Percentiles rank a stretch among this genome's conserved stretches.
These are phyloP conservation scores for Talaromyces rugulosus DNA, from an alignment of 2,329 filamentous ascomycete species.

Conservation along the genomic window DNA sequence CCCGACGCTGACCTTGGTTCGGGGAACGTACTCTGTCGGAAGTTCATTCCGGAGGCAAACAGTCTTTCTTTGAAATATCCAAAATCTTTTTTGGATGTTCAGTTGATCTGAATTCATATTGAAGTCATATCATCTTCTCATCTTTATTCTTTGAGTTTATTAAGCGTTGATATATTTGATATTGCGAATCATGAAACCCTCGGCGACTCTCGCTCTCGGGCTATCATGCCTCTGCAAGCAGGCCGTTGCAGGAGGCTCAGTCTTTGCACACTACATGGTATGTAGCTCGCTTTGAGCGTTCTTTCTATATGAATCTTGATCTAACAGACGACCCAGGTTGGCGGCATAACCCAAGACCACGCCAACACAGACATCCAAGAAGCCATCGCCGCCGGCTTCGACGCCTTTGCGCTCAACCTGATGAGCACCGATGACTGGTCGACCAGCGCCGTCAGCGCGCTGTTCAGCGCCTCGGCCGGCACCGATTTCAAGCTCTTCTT, in stretches of 20 bases:
- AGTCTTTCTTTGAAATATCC: not conserved
- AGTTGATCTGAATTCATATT: not conserved
- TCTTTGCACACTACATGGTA: constrained; percentile 16
- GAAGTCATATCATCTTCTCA: not conserved
- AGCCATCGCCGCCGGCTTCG: constrained; percentile 26
- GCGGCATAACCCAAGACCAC: constrained; percentile 14
- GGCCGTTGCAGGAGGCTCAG: constrained; percentile 3
- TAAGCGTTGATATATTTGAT: not conserved
- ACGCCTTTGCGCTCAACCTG: constrained; percentile 33
- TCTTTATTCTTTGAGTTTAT: not conserved
- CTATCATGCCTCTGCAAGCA: not conserved
- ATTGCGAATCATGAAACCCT: not conserved
- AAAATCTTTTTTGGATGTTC: not conserved
- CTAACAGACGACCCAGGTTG: constrained; percentile 14
- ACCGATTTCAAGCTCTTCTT: constrained; percentile 33
- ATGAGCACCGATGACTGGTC: constrained; percentile 23
- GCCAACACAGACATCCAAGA: constrained; percentile 17
- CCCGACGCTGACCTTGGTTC: not conserved
- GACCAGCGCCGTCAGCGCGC: constrained; percentile 20
- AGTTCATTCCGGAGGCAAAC: not conserved
- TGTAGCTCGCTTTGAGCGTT: not conserved
- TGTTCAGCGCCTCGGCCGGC: constrained; percentile 29
- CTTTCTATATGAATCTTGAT: not conserved
- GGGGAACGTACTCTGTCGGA: not conserved
- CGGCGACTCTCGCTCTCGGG: not conserved